These are phyloP conservation scores for Tricholoma hemisulphureum DNA, from an alignment of 768 basidiomycete genomes.

Conservation along the genomic window DNA sequence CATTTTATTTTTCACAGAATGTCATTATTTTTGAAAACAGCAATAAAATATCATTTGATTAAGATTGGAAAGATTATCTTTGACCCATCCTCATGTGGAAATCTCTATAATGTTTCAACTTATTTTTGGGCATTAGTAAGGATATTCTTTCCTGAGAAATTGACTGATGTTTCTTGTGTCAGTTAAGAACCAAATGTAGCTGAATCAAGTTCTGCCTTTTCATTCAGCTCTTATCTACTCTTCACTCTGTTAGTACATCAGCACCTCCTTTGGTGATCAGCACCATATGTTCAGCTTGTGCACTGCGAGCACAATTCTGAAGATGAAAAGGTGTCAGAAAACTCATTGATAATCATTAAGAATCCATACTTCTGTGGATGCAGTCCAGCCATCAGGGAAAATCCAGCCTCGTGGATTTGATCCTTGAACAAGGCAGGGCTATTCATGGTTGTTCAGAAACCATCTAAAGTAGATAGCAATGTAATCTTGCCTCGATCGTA, in stretches of 20 bases:
- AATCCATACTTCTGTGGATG: constrained; percentile 72
- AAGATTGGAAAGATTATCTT: no score
- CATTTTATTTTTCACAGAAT: no score
- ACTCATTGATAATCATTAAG: background rate
- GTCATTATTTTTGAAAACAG: no score
- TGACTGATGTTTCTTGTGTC: no score
- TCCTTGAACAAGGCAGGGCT: constrained; percentile 83
- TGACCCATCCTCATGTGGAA: no score
- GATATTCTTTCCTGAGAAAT: no score
- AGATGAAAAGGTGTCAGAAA: background rate
- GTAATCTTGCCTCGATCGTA: constrained; percentile 73
- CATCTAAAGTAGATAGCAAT: background rate
- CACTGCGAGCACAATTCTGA: constrained; percentile 77
- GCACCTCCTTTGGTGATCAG: constrained; percentile 75
- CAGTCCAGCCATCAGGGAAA: constrained; percentile 92
- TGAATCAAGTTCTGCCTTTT: no score
- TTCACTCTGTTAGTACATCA: constrained; percentile 65
- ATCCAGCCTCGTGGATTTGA: constrained; percentile 64
- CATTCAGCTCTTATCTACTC: no score
- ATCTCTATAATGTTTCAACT: no score
- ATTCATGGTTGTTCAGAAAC: background rate
- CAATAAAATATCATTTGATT: no score
- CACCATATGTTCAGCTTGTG: constrained; percentile 88
- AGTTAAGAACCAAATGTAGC: no score
- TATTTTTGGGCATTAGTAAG: no score